A percentile compares a stretch with the other conserved stretches of the same genome.
These are phyloP conservation scores for Cordyceps cateniannulata DNA, from an alignment of 2,329 filamentous ascomycete species.

Conservation along the genomic window DNA sequence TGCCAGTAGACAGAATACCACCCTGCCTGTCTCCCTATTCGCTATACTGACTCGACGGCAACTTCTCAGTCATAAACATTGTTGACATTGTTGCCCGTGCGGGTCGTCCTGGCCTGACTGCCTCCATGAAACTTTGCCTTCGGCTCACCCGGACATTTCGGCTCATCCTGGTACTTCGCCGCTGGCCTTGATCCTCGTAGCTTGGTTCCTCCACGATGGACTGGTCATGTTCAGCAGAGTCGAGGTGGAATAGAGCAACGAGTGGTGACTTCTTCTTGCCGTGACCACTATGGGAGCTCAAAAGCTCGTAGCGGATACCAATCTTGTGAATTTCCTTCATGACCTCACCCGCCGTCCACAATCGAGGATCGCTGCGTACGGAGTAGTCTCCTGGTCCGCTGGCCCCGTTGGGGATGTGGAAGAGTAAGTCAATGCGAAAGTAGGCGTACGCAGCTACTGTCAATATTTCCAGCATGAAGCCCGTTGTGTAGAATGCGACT, in stretches of 20 bases:
- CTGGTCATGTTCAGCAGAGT: not conserved
- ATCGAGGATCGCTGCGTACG: not conserved
- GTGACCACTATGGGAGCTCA: not conserved
- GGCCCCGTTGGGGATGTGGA: constrained; percentile 24
- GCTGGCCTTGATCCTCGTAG: not conserved
- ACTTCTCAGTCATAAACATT: not conserved
- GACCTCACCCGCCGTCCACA: not conserved
- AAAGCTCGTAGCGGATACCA: not conserved
- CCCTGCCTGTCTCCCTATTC: not conserved
- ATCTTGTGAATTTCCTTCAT: not conserved
- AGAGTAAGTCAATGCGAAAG: constrained; percentile 23
- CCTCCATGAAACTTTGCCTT: constrained; percentile 5
- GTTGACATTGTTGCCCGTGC: not conserved
- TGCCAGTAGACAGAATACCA: too few species aligned
- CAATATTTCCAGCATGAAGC: constrained; percentile 26
- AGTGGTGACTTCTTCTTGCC: not conserved
- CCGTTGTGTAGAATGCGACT: constrained; percentile 29
- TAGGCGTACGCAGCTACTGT: constrained; percentile 22
- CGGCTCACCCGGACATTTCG: constrained; percentile 3
- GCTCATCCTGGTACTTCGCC: not conserved
- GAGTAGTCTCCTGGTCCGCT: not conserved
- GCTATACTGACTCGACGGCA: not conserved
- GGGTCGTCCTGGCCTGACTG: not conserved
- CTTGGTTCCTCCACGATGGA: not conserved
- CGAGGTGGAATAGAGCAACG: not conserved